Evolutionary conservation across 2,329 filamentous ascomycete species (phyloP).

Genomic region (Exophiala sp.): DNA sequence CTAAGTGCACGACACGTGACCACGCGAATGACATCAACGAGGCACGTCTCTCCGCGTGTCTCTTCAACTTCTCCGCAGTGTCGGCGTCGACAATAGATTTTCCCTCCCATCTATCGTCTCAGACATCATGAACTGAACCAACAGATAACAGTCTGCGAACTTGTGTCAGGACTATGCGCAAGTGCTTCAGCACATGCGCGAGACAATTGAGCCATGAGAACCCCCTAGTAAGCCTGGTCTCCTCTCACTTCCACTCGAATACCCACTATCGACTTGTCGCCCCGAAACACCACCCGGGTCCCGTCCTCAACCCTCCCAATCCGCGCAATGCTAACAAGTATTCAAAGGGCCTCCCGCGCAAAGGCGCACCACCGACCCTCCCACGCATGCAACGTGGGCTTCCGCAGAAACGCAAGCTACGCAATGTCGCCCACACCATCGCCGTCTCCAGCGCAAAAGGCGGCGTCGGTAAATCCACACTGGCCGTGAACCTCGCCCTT

Average conservation of each 20-base stretch:
- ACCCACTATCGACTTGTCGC: neutral
- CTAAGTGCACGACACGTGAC: neutral
- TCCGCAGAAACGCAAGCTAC: slow-evolving; percentile 75
- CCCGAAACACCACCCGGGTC: neutral
- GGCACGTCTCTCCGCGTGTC: neutral
- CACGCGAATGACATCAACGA: neutral
- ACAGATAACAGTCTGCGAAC: neutral
- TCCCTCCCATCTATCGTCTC: neutral
- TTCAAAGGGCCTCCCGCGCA: slow-evolving; percentile 71
- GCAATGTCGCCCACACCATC: slow-evolving; percentile 83
- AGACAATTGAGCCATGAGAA: slow-evolving; percentile 66
- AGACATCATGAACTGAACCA: neutral
- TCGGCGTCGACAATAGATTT: neutral
- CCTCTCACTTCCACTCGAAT: neutral
- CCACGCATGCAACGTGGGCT: slow-evolving; percentile 76
- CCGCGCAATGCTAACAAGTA: neutral
- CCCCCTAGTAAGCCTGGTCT: slow-evolving; percentile 61
- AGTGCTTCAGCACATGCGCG: slow-evolving; percentile 28
- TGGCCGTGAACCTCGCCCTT: slow-evolving; percentile 82
- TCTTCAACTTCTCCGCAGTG: neutral
- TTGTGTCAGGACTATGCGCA: slow-evolving; percentile 24
- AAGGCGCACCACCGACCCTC: slow-evolving; percentile 51
- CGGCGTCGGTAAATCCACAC: slow-evolving; percentile 95
- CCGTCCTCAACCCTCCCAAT: neutral
- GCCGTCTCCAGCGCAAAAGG: slow-evolving; percentile 97